Evolutionary conservation across 1,139 yeast species (phyloP), one percentile per base, ranked within the genome.

Genomic region (Geotrichum reessii): DNA sequence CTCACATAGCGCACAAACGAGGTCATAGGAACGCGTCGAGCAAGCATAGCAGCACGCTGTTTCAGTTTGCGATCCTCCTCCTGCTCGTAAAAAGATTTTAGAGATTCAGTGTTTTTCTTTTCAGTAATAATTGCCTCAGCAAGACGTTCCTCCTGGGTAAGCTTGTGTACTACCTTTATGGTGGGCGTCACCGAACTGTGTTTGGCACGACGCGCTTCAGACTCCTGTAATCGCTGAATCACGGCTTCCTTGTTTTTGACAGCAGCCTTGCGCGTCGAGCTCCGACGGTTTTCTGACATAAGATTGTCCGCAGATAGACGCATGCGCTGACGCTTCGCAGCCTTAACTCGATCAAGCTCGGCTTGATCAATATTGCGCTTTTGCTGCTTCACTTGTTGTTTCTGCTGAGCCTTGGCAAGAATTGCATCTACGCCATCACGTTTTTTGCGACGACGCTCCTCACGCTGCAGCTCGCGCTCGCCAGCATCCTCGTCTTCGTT

Each of bases 111-210:
- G 70, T 95, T 93, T 55, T 81, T 80, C 68, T 81, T 79, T 71
- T 93, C 99, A 0, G 98, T 95, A 65, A 86, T 87, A 52, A 84
- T 77, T 0, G 99, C 98, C 68, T 91, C 95, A 12, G 81, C 86
- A 56, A 93, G 74, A 60, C 92, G 78, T 69, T 93, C 96, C 62
- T 86, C 96, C 67, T 93, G 96, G 0, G 99, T 91, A 69, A 87
- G 76, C 44, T 71, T 71, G 53, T 69, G 74, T 28, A 72, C 69
- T 52, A 66, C 55, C 56, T 71, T 68, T 11, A 70, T 61, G 12
- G 76, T 75, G 0, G 83, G 84, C 3, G 73, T 65, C 11, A 66
- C 67, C 44, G 44, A 37, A 37, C 44, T 37, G 52, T 71, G 69
- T 52, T 69, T 70, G 3, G 76, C 86, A 61, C 88, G 79, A 64